Conservation (phyloP, 2,329 filamentous ascomycete genomes). For the Hymenotorrendiella dingleyae region DNA sequence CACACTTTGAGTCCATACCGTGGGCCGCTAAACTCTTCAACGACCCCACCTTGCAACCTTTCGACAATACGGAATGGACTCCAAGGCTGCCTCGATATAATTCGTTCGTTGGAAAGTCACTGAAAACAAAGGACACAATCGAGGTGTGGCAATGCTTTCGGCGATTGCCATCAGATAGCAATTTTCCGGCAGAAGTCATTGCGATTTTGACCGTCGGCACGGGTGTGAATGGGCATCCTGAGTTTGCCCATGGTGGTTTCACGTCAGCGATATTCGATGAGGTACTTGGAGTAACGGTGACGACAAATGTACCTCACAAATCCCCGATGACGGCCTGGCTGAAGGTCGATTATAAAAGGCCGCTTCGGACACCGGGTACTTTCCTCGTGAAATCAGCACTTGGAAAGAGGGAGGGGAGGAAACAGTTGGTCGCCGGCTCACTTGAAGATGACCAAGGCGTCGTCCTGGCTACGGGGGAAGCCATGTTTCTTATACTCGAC, state of each 20-base stretch:
- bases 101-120: slow-evolving; percentile 16
- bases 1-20: slow-evolving; percentile 14
- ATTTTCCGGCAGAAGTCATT: slow-evolving; percentile 11
- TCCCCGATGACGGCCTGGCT: slow-evolving; percentile 42
- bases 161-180: slow-evolving; percentile 1
- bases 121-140: slow-evolving; percentile 19
- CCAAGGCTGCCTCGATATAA: slow-evolving; percentile 6
- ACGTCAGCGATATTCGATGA: slow-evolving; percentile 54
- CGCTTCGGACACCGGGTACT: slow-evolving; percentile 43
- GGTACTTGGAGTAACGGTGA: slow-evolving; percentile 31
- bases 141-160: slow-evolving; percentile 19
- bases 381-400: slow-evolving; percentile 42
- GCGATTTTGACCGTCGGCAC: slow-evolving; percentile 36
- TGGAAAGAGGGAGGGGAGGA: slow-evolving; percentile 45
- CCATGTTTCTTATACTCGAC: slow-evolving; percentile 36
- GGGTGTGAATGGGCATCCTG: slow-evolving; percentile 48
- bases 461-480: slow-evolving; percentile 46
- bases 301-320: slow-evolving; percentile 10
- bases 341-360: slow-evolving; percentile 48
- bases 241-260: slow-evolving; percentile 54
- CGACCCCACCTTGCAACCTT: slow-evolving; percentile 18
- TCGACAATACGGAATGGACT: slow-evolving; percentile 2
- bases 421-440: slow-evolving; percentile 43
- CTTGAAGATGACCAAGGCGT: slow-evolving; percentile 44
- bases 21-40: slow-evolving; percentile 16